Evolutionary conservation across 768 basidiomycete genomes (phyloP), one percentile per base, ranked within the genome.

Genomic region (Suillus placidus): DNA sequence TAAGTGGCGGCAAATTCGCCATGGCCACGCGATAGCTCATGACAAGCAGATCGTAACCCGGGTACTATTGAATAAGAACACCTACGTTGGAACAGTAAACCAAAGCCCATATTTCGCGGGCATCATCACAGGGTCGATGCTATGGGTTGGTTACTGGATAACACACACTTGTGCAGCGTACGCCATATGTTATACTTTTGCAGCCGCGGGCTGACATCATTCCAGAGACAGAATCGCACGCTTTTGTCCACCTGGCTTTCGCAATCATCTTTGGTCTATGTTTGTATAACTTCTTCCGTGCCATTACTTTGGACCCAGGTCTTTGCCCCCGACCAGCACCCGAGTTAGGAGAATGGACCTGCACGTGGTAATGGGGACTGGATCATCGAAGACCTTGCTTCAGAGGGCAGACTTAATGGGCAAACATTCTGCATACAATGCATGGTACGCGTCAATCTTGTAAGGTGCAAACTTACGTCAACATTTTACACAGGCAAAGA

Each of bases 371-470:
- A 66, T 45, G 60, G 49, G 62, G n/a, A 18, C 34, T 8, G 20
- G 94, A 87, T 93, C 43, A 90, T 99, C 57, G 96, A 98, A 74
- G 93, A 95, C 35, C 81, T 99, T 20, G 93, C 95, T 16, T 90
- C 91, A 12, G 88, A 90, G 72, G 94, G 95, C 18, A 83, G 91
- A 20, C 80, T 99, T 34, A 99, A 98, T 74, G 96, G 97, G 1
- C 95, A 95, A 75, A 95, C 95, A 12, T 99, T 99, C 77, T 99
- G 97, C 72, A 91, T 99, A 60, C 87, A 90, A 66, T 99, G 97
- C 79, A 94, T 99, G 94, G 91, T 90, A 67, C 57, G 87, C 57
- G 4, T 23, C 18, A 8, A 61, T 63, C 42, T 40, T 23, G 23
- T 37, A 40, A 35, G n/a, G 7, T 49, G 20, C 52, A 32, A 43